These are phyloP conservation scores for Penicillium simplicissimum DNA, from an alignment of 495 filamentous ascomycete genomes.

Conservation along the genomic window DNA sequence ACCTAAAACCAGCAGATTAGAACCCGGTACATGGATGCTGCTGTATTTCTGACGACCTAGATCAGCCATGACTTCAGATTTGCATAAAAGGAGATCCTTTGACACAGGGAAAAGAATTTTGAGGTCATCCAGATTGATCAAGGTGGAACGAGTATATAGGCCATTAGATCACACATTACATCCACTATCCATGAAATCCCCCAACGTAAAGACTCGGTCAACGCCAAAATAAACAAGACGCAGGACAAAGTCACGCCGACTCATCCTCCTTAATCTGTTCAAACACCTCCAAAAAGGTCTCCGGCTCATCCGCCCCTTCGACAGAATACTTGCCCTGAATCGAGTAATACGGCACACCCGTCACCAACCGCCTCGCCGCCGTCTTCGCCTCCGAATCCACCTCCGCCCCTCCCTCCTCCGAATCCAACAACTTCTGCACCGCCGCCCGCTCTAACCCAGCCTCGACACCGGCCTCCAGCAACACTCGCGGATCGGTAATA, in stretches of 20 bases:
- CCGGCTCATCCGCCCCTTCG: constrained; percentile 64
- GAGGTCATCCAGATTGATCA: no score
- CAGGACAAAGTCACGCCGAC: background rate
- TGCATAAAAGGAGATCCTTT: no score
- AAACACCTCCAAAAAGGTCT: constrained; percentile 58
- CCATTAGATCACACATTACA: no score
- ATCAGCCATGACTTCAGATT: no score
- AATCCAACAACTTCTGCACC: constrained; percentile 60
- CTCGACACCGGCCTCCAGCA: constrained; percentile 60
- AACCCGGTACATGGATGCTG: no score
- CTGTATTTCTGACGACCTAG: no score
- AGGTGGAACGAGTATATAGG: no score
- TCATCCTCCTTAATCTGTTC: constrained; percentile 46
- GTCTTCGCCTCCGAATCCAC: constrained; percentile 69
- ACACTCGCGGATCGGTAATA: constrained; percentile 63
- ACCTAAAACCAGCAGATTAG: no score
- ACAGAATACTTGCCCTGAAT: constrained; percentile 64
- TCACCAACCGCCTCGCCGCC: constrained; percentile 58
- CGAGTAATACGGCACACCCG: constrained; percentile 74
- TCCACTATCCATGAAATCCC: no score
- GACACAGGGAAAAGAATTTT: no score
- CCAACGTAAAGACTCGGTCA: no score
- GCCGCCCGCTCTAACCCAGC: constrained; percentile 63
- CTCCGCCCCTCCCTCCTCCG: constrained; percentile 62
- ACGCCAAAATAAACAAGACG: no score